Conservation (phyloP, 352 stramenopile species). For the Thalassiosira exigua region DNA sequence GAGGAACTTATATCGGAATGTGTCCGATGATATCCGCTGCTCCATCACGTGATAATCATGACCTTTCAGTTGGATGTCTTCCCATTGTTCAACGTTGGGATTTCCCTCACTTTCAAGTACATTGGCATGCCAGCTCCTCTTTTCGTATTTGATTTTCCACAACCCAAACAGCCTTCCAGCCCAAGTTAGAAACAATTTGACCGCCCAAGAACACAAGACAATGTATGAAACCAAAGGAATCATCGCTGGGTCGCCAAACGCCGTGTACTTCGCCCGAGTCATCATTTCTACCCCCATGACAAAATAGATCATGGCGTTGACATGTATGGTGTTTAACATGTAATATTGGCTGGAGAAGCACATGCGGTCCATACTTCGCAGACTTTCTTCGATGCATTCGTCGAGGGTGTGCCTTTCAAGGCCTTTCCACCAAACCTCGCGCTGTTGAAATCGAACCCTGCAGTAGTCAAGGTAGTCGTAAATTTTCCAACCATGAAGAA, state of each 20-base stretch:
- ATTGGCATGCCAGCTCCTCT: conserved; percentile 91
- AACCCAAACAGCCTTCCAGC: conserved; percentile 90
- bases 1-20: conserved; percentile 97
- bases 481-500: conserved; percentile 98
- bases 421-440: conserved; percentile 96
- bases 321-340: conserved; percentile 94
- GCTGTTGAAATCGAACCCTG: conserved; percentile 94
- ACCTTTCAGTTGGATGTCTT: conserved; percentile 92
- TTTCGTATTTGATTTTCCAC: conserved; percentile 96
- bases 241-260: conserved; percentile 95
- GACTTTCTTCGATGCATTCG: conserved; percentile 95
- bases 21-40: conserved; percentile 94
- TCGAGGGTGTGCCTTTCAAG: conserved; percentile 92
- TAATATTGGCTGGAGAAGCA: conserved; percentile 98
- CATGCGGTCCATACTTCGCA: conserved; percentile 94
- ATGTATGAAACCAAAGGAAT: conserved; percentile 47
- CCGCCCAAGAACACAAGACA: conserved; percentile 71
- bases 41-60: conserved; percentile 97
- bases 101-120: conserved; percentile 90
- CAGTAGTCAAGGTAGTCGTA: conserved; percentile 98
- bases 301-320: conserved; percentile 95
- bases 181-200: conserved; percentile 86
- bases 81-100: conserved; percentile 90
- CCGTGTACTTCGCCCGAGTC: conserved; percentile 91
- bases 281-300: conserved; percentile 96